phyloP scores from a whole-genome alignment of 225 moss, liverwort and hornwort species.

The Sphagnum contortum region DNA sequence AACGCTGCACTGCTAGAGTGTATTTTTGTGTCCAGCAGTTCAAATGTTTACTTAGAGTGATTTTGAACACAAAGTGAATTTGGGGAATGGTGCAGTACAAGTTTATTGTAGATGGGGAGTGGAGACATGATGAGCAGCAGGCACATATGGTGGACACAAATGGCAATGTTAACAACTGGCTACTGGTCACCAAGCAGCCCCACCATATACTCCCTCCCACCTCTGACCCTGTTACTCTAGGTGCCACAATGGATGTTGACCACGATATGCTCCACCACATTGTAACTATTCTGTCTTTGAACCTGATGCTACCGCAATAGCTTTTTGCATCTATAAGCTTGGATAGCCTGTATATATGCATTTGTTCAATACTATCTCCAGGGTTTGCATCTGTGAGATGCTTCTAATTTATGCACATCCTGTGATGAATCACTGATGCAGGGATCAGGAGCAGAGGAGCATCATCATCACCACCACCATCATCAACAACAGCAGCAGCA shows the following conservation, averaged over 20 bases:
- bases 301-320: no score
- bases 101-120: slow-evolving; percentile 93
- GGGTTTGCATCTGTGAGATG: no score
- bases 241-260: slow-evolving; percentile 89
- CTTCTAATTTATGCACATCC: no score
- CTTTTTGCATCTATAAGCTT: no score
- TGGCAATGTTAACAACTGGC: slow-evolving; percentile 92
- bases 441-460: slow-evolving; percentile 38
- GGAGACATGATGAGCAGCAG: slow-evolving; percentile 91
- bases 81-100: slow-evolving; percentile 66
- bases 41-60: no score
- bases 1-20: not conserved
- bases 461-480: slow-evolving; percentile 9
- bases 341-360: no score
- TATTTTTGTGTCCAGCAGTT: no score
- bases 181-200: slow-evolving; percentile 63
- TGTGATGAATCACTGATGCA: not conserved
- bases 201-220: slow-evolving; percentile 34
- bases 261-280: slow-evolving; percentile 59
- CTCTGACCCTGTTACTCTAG: slow-evolving; percentile 46
- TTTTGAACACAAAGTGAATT: not conserved
- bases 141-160: slow-evolving; percentile 71
- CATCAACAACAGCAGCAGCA: slow-evolving; percentile 42
- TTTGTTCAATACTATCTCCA: no score
- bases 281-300: slow-evolving; percentile 30